These are phyloP conservation scores for Ceratobasidium sp. DNA, from an alignment of 1,284 basidiomycete genomes.

Conservation along the genomic window DNA sequence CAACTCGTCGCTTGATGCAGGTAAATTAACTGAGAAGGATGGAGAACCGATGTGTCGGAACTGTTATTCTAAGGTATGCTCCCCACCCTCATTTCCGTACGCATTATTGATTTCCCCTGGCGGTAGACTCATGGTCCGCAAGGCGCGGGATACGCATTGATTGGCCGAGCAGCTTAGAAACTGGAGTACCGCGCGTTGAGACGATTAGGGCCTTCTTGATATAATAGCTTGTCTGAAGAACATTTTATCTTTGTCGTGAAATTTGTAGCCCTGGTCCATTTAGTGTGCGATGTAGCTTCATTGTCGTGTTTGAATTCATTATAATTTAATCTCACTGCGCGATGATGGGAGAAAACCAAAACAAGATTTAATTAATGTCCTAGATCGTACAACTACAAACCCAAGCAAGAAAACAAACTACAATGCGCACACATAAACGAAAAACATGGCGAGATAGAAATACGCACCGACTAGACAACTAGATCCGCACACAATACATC, in stretches of 20 bases:
- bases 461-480: too few relatives aligned
- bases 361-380: too few relatives aligned
- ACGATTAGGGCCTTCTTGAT: constrained; percentile 4
- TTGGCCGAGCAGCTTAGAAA: constrained; percentile 68
- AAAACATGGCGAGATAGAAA: too few relatives aligned
- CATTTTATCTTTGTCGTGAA: constrained; percentile 4
- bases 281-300: too few relatives aligned
- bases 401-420: too few relatives aligned
- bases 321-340: too few relatives aligned
- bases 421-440: too few relatives aligned
- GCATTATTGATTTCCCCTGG: constrained; percentile 38
- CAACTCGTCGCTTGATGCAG: constrained; percentile 73
- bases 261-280: too few relatives aligned
- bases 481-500: too few relatives aligned
- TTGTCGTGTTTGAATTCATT: too few relatives aligned
- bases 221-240: constrained; percentile 36
- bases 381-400: too few relatives aligned
- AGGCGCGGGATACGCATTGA: constrained; percentile 78
- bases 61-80: constrained; percentile 77
- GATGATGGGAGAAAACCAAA: too few relatives aligned
- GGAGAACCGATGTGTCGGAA: constrained; percentile 75
- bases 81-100: constrained; percentile 26
- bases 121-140: constrained; percentile 68
- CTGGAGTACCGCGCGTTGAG: background rate
- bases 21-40: constrained; percentile 77